Base-by-base conservation (phyloP, 2,329 filamentous ascomycete species). In the Stachybotrys chlorohalonatus region DNA sequence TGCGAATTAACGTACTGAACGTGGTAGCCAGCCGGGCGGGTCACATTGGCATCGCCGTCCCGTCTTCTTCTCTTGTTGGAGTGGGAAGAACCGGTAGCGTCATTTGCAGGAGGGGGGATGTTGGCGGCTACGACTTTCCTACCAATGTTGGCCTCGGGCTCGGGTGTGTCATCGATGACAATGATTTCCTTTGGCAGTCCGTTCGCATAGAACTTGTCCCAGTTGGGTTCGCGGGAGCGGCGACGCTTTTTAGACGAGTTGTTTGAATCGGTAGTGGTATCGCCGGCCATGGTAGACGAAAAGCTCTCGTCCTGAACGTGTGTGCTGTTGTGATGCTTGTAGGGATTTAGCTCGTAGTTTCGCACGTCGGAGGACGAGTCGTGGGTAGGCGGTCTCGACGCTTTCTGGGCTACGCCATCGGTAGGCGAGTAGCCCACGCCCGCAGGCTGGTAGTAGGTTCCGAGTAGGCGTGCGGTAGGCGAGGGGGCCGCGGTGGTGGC, bases 171-270 rank as follows among this genome's bases (percentile, higher is more conserved):
- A 69, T 87, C 84, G 64, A 94, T 94, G 63, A 93, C 84, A 65
- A 94, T 93, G 66, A 94, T 84, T 73, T 94, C 89, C 67, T 90
- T 87, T 30, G 89, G 89, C 31, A 91, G 74, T 5, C 89, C 89
- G 69, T 93, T 92, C 67, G 86, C 87, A 70, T 92, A 93, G 66
- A 92, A 94, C 59, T 80, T 83, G 55, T 81, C 77, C 89, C 89
- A 94, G 70, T 94, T 85, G 52, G 88, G 87, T 60, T 84, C 78
- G 68, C 79, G 80, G 58, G 78, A 82, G 57, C 80, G 79, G 60
- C 80, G 75, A 60, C 79, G 75, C 67, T 83, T 84, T 60, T 76
- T 66, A 42, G 70, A 68, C 11, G 64, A 9, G 9, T 42, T 62
- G 50, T 60, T 57, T 52, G 66, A 61, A 31, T 68, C 61, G 53